A percentile compares a stretch with the other conserved stretches of the same genome.
Conservation (phyloP, 2,329 filamentous ascomycete species). For the Fusarium xyrophilum region DNA sequence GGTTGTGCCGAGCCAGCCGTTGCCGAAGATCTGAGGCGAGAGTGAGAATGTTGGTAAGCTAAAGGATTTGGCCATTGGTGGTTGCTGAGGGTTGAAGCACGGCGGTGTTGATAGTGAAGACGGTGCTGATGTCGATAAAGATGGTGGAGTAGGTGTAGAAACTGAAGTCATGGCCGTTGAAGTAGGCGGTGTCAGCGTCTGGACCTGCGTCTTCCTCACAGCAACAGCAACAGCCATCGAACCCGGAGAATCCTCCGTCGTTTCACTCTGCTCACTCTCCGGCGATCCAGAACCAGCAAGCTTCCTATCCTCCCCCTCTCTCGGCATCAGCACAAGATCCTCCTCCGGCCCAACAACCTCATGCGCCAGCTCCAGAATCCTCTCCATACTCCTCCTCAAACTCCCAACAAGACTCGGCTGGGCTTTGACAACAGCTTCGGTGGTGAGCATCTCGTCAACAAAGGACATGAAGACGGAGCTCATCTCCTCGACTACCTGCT, state of each 20-base stretch:
- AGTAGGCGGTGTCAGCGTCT: background rate
- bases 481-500: slow-evolving; percentile 43
- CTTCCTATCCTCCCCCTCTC: background rate
- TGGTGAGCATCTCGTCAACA: slow-evolving; percentile 42
- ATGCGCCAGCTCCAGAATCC: slow-evolving; percentile 35
- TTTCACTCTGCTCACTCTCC: slow-evolving; percentile 17
- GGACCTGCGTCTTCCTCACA: slow-evolving; percentile 1
- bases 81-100: slow-evolving; percentile 4
- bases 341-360: slow-evolving; percentile 41
- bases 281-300: slow-evolving; percentile 1
- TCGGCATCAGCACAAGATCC: slow-evolving; percentile 21
- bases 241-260: slow-evolving; percentile 6
- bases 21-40: slow-evolving; percentile 36
- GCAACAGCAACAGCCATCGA: slow-evolving; percentile 14
- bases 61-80: slow-evolving; percentile 6
- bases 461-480: slow-evolving; percentile 41
- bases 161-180: background rate
- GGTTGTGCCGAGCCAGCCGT: slow-evolving; percentile 35
- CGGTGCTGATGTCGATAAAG: background rate
- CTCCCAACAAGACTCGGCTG: slow-evolving; percentile 32
- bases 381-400: slow-evolving; percentile 32
- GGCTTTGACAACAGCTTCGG: slow-evolving; percentile 31
- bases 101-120: slow-evolving; percentile 1
- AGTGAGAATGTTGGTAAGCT: slow-evolving; percentile 9
- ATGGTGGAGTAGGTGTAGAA: background rate